Base-by-base conservation (phyloP, 768 basidiomycete genomes). In the Leccinum longicurvipes region DNA sequence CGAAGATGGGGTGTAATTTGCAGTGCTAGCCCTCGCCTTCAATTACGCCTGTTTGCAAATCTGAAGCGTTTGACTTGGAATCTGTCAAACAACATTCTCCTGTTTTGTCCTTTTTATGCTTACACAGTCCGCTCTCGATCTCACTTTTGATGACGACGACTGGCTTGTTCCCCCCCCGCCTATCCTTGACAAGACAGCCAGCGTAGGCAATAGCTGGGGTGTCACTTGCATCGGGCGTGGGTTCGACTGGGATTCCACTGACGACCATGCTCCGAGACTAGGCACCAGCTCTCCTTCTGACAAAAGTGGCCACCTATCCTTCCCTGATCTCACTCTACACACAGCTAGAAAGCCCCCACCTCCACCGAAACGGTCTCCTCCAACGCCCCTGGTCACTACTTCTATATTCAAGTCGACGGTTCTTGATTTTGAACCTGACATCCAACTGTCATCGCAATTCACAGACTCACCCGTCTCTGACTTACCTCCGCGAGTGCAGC, bases 161-260 rank as follows among this genome's bases (percentile, higher is more conserved):
- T 89, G 87, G 88, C 77, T 79, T 57, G 63, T 79, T 25, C 76
- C 82, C 41, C 73, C 76, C 34, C 76, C 79, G 28, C 69, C 78
- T 4, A 71, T 78, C 27, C 77, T 86, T 19, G 83, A 85, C 72
- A 76, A 81, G 56, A 74, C 85, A 7, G 79, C 87, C 39, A 87
- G 85, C 56, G 83, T 87, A 51, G 82, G 85, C 29, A 82, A 83
- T 58, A 91, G 89, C 72, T 93, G 89, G 88, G 87, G 86, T 7
- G 89, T 93, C 58, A 92, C 91, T 19, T 89, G 83, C 34, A 86
- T 92, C 47, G 91, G 91, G 11, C 82, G 87, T 47, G 91, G 91
- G 17, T 91, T 90, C 66, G 77, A 89, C 70, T 91, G 90, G 87
- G 78, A 77, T 53, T 72, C 77, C 55, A 73, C 72, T 49, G 69